phyloP scores from a whole-genome alignment of 2,329 filamentous ascomycete genomes.

The Penicillium verrucosum region DNA sequence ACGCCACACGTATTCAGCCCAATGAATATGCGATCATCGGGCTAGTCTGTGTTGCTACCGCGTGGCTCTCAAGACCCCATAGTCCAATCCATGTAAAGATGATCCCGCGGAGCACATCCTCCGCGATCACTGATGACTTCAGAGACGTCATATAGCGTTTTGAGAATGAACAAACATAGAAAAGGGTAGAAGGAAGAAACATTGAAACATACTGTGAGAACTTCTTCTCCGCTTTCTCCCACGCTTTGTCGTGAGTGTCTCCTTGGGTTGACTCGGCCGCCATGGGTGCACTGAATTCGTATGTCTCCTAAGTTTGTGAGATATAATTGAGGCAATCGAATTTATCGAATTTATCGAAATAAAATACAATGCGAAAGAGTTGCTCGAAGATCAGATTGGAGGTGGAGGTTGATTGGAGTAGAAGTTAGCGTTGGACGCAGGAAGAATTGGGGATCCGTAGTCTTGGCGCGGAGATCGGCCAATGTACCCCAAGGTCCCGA shows the following conservation, averaged over 20 bases:
- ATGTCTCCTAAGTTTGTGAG: neutral
- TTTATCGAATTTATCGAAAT: too few species aligned
- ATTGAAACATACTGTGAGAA: slow-evolving; percentile 57
- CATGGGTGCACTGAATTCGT: slow-evolving; percentile 14
- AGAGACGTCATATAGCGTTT: neutral
- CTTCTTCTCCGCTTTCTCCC: slow-evolving; percentile 57
- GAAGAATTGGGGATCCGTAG: slow-evolving; percentile 24
- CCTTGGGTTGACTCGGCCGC: slow-evolving; percentile 17
- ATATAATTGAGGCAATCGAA: neutral
- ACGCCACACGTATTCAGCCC: neutral
- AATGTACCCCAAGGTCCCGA: slow-evolving; percentile 39
- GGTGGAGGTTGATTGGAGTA: slow-evolving; percentile 20
- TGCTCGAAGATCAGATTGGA: slow-evolving; percentile 9
- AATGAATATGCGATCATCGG: neutral
- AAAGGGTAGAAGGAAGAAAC: neutral
- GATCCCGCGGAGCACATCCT: neutral
- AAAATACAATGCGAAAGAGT: neutral
- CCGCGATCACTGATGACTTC: neutral
- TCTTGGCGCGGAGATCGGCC: slow-evolving; percentile 33
- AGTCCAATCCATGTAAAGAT: neutral
- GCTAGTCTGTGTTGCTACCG: neutral
- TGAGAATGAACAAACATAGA: neutral
- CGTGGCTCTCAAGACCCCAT: neutral
- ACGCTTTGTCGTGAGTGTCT: slow-evolving; percentile 46
- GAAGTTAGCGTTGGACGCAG: slow-evolving; percentile 14